Evolutionary conservation across 148 eudicot genomes (phyloP), one percentile per base, ranked within the genome.

Genomic region (Nepenthes mirabilis): DNA sequence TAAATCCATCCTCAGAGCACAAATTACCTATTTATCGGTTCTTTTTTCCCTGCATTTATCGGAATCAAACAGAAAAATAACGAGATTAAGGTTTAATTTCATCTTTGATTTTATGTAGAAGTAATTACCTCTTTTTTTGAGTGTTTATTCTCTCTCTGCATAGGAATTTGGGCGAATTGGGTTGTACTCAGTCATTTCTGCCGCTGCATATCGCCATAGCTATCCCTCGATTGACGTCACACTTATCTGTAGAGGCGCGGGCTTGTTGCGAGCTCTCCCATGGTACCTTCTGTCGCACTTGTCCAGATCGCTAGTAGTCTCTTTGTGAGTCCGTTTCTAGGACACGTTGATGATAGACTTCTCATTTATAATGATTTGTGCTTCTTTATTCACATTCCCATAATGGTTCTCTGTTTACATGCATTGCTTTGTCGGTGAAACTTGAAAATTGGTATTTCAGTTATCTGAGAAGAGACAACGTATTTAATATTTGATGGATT

Each of bases 211-310:
- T 13, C 58, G 36, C 62, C n/a, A 74, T 55, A 1, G 58, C 73
- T 1, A 80, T 67, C 65, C 59, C 67, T 0, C 57, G 81, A 47
- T 70, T 79, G 64, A 76, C 82, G 7, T 77, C 83, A 11, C 79
- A 80, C 49, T 48, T 77, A 37, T 9, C 74, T 6, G 69, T 74
- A 57, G 70, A 65, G 34, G 77, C 52, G 55, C 81, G 80, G 52
- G 91, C 91, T 11, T 85, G 69, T 76, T 85, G 87, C 61, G 95
- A 86, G 83, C 83, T 93, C 73, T 86, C 73, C 74, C 77, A 85
- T 36, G 96, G 98, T 91, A 91, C 90, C 94, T 85, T 88, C 74
- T 68, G 88, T 79, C 83, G 95, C 62, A 69, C 95, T 88, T 88
- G 96, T 91, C 96, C 72, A 62, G 97, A 85, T 85, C 91, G 94